phyloP scores from a whole-genome alignment of 2,329 filamentous ascomycete species.

The Fusarium udum region DNA sequence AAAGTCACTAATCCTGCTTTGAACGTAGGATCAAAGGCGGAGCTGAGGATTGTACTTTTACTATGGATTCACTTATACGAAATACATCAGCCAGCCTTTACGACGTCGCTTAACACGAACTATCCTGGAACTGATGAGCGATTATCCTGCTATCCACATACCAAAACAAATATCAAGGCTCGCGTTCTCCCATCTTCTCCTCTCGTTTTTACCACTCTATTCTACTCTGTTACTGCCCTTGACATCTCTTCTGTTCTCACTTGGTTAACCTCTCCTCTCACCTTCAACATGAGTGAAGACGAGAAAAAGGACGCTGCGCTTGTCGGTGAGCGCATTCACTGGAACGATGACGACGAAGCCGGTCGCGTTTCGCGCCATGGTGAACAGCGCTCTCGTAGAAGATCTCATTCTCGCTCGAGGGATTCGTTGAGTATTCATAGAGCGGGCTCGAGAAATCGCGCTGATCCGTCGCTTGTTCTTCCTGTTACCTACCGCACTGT shows the following conservation, averaged over 20 bases:
- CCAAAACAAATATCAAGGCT: neutral
- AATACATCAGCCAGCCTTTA: neutral
- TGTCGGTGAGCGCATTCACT: conserved; percentile 5
- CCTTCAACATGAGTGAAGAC: neutral
- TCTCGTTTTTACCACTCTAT: neutral
- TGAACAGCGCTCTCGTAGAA: neutral
- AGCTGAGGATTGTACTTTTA: neutral
- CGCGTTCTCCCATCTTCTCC: neutral
- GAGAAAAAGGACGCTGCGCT: neutral
- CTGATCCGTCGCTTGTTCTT: neutral
- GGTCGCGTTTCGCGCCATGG: neutral
- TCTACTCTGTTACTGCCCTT: neutral
- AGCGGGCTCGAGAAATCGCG: neutral
- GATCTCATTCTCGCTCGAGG: neutral
- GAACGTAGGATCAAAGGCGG: neutral
- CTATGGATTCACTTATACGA: neutral
- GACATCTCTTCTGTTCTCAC: neutral
- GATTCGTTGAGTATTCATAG: conserved; percentile 6
- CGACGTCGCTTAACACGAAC: neutral
- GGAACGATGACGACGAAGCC: conserved; percentile 1
- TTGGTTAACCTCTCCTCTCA: neutral
- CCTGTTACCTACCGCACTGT: conserved; percentile 1
- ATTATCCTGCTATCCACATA: neutral
- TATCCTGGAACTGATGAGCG: neutral
- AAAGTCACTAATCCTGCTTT: neutral